Base-by-base conservation (phyloP, 2,329 filamentous ascomycete species). In the Sclerotinia nivalis region DNA sequence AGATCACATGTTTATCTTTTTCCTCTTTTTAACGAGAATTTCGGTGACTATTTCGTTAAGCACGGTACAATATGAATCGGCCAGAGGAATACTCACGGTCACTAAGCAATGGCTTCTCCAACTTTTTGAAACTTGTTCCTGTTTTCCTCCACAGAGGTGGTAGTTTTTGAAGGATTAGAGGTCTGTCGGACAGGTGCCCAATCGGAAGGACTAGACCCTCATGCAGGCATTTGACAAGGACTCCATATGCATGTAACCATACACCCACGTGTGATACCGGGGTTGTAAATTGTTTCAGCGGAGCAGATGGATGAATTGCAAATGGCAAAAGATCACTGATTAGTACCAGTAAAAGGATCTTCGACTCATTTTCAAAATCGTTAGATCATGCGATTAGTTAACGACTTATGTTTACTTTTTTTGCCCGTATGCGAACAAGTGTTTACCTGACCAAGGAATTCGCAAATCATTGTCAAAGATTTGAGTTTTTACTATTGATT, bases 221-320 rank as follows among this genome's bases (percentile, higher is more conserved):
- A 34, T 25, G 15, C 43, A 62, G 45, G 20, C 22, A 49, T 49
- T 37, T 34, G 28, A 49, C 59, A 20, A 49, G 59, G 45, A 43
- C 56, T 59, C 56, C 22, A 59, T 59, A 62, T 49, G 59, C 43
- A 37, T 64, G 45, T 50, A 64, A 50, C 45, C 45, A 64, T 64
- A 50, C 31, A 18, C 37, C 45, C 60, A 64, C 60, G 45, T 64
- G 60, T 13, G 45, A 37, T 37, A 10, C 60, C 18, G 45, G 60
- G 60, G 47, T 50, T 64, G 31, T 34, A 64, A 50, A 50, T 64
- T 50, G 13, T 50, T 37, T 31, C 22, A 50, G n/a, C 28, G 28
- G 28, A 49, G 59, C 20, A 49, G 28, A 18, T 40, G 25, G 15
- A 25, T 49, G 59, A n/a, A 49, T 37, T 37, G 45, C 60, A 62